A percentile compares a stretch with the other conserved stretches of the same genome.
Evolutionary conservation across 2,329 filamentous ascomycete species (phyloP).

Genomic region (Parastagonospora nodorum): DNA sequence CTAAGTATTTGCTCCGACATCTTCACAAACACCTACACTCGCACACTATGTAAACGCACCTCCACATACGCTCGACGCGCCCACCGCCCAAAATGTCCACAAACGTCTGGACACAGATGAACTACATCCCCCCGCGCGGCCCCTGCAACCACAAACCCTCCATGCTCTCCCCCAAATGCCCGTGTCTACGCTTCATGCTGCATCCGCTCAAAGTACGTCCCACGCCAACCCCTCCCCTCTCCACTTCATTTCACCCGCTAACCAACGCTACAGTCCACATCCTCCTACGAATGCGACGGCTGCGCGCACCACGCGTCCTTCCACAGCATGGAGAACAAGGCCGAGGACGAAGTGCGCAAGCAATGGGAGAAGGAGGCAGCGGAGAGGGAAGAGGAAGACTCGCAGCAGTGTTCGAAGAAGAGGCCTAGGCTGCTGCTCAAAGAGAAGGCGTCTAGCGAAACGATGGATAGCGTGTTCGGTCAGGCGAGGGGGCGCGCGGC

Average conservation of each 20-base stretch:
- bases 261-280: conserved; percentile 45
- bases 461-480: neutral
- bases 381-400: conserved; percentile 16
- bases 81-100: conserved; percentile 1
- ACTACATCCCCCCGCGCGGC: conserved; percentile 57
- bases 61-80: too few relatives aligned
- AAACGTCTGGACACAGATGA: conserved; percentile 58
- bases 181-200: conserved; percentile 62
- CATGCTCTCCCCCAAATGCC: conserved; percentile 53
- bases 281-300: conserved; percentile 61
- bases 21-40: too few relatives aligned
- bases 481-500: neutral
- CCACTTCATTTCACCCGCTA: neutral
- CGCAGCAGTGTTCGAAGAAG: conserved; percentile 30
- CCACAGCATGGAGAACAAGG: conserved; percentile 58
- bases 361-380: conserved; percentile 48
- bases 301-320: conserved; percentile 61
- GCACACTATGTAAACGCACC: too few relatives aligned
- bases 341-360: conserved; percentile 54
- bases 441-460: neutral
- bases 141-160: conserved; percentile 57
- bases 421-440: conserved; percentile 9
- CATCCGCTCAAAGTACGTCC: conserved; percentile 58
- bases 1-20: too few relatives aligned
- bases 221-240: neutral